A percentile compares a stretch with the other conserved stretches of the same genome.
These are phyloP conservation scores for Nissolia schottii DNA, from an alignment of 306 rosid species.

Conservation along the genomic window DNA sequence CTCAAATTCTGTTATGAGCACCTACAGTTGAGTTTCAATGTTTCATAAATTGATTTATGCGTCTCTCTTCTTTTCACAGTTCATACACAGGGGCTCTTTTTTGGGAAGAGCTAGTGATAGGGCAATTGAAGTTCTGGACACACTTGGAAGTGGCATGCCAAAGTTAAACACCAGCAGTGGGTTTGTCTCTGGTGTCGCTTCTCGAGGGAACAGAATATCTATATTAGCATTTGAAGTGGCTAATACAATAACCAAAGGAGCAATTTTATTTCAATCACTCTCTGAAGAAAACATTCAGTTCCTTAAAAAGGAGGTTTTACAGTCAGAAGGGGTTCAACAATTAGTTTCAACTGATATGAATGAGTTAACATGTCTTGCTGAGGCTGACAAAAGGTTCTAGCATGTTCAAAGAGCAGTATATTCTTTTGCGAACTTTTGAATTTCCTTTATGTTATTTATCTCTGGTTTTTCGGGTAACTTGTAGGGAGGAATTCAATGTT, in stretches of 20 bases:
- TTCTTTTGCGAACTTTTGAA: neutral
- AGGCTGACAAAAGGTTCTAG: conserved; percentile 81
- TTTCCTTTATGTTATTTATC: neutral
- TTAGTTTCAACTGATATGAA: conserved; percentile 68
- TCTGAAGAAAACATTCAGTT: conserved; percentile 68
- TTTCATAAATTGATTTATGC: neutral
- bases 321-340: conserved; percentile 60
- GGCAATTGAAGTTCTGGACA: conserved; percentile 74
- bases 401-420: conserved; percentile 22
- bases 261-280: conserved; percentile 63
- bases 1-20: neutral
- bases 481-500: conserved; percentile 69
- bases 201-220: conserved; percentile 60
- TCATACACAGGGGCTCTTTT: conserved; percentile 47
- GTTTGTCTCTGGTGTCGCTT: conserved; percentile 44
- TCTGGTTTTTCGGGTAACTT: conserved; percentile 21
- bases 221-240: conserved; percentile 97
- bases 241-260: conserved; percentile 75
- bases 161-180: conserved; percentile 49
- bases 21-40: conserved; percentile 4
- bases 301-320: conserved; percentile 58
- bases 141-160: conserved; percentile 74
- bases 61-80: conserved; percentile 35
- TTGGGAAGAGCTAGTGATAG: conserved; percentile 68
- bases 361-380: conserved; percentile 72